Evolutionary conservation across 2,329 filamentous ascomycete species (phyloP).

Genomic region (Didymella keratinophila): DNA sequence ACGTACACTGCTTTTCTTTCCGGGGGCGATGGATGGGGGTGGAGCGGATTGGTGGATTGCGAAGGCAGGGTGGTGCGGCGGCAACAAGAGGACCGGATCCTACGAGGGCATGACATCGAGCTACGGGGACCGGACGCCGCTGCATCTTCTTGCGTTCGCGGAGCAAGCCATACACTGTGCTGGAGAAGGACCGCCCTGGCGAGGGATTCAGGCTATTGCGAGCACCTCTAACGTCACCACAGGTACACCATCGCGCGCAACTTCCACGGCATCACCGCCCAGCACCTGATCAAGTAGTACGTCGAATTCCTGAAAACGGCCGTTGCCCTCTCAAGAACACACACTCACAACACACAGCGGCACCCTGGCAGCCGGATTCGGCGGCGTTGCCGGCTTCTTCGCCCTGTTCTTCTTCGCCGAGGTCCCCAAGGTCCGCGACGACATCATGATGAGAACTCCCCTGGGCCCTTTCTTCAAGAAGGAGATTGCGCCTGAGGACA

Average conservation of each 20-base stretch:
- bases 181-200: background rate
- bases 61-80: background rate
- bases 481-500: slow-evolving; percentile 69
- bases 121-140: background rate
- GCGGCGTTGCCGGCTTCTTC: slow-evolving; percentile 64
- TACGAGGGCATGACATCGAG: background rate
- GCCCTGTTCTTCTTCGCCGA: slow-evolving; percentile 71
- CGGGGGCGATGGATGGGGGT: background rate
- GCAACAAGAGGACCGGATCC: slow-evolving; percentile 3
- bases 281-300: slow-evolving; percentile 56
- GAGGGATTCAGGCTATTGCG: background rate
- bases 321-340: background rate
- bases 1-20: slow-evolving; percentile 41
- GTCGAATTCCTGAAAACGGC: slow-evolving; percentile 33
- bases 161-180: background rate
- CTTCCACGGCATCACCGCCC: slow-evolving; percentile 60
- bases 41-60: background rate
- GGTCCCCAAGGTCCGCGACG: slow-evolving; percentile 67
- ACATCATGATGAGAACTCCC: slow-evolving; percentile 68
- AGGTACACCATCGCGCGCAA: slow-evolving; percentile 61
- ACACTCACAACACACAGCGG: slow-evolving; percentile 39
- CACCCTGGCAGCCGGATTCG: slow-evolving; percentile 62
- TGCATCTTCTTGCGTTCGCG: background rate
- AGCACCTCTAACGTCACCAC: slow-evolving; percentile 28
- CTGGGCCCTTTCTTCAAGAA: slow-evolving; percentile 66